Evolutionary conservation across 345 rosid species (phyloP), one percentile per base, ranked within the genome.

Genomic region (Triadica sebifera): DNA sequence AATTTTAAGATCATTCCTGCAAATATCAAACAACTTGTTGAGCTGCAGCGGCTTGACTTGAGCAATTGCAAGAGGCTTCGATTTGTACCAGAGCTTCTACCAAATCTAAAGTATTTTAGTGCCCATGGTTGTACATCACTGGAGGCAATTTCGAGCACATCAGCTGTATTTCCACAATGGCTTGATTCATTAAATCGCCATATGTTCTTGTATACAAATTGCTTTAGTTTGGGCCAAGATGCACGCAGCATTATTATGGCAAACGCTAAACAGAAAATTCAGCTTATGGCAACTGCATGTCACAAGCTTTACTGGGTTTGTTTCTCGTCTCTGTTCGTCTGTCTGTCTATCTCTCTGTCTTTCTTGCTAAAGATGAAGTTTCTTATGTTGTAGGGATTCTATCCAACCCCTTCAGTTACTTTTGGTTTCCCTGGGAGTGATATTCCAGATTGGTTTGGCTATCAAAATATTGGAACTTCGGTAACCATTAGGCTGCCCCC

Each of bases 21-120:
- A 49, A 63, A 16, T 25, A 50, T 73, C 61, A 73, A 61, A 60
- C 69, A 19, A 49, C 61, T 73, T n/a, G n/a, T 45, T 34, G 20
- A 70, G 4, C 50, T 70, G 4, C 9, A 4, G 19, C 6, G 19
- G 12, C 34, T 55, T 70, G 11, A 19, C 24, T 12, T 70, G 15
- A 15, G 7, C 6, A 0, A 19, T 20, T 55, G 73, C 61, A 37
- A 8, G 57, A 70, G 63, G 62, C 73, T 70, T 70, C 9, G 10
- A 55, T 37, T 34, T 11, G 17, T 55, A 12, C 73, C 73, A 17
- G 63, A 70, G 46, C 50, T 70, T 70, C 73, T 63, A 29, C 20
- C 37, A 53, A 55, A 59, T 39, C 20, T 70, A 8, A 8, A 6
- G 16, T 19, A 56, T 5, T 15, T 70, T 10, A 2, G 45, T n/a